Evolutionary conservation across 768 basidiomycete genomes (phyloP), one percentile per base, ranked within the genome.

Genomic region (Psilocybe azurescens): DNA sequence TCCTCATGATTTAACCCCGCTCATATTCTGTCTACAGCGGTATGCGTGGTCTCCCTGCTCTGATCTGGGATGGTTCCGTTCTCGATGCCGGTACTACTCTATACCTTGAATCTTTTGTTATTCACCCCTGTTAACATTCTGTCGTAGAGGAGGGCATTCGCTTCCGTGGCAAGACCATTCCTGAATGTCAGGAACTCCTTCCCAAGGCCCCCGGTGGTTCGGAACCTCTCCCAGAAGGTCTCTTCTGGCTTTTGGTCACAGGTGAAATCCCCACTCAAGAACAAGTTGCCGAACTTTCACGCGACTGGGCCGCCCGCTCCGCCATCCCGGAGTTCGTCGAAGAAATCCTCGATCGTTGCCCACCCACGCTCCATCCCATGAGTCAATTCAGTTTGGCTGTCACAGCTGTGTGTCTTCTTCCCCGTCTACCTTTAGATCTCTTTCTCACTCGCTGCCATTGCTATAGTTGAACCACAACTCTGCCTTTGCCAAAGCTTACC

Each of bases 51-150:
- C 84, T 94, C 52, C 93, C 96, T 66, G 95, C 95, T 56, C 87
- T 99, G 68, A 94, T 99, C 69, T 99, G 97, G 97, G 97, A 99
- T 66, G 97, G 93, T 63, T 99, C 97, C 59, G 97, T 99, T 62
- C 89, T 99, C 65, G 97, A 98, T 74, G 87, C 97, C 57, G 90
- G 93, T 90, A 56, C 60, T 86, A 76, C 63, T 20, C 20, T 50
- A 41, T 59, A 16, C 5, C 29, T 8, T 49, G 51, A 6, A 53
- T 14, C 10, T 38, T 48, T 52, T 33, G 48, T 62, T 41, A 41
- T 8, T 53, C 11, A 24, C 38, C 33, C 50, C 16, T 53, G 33
- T 51, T 64, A 56, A 61, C 60, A 58, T 9, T 14, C 48, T 44
- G 14, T 38, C 24, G 53, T 64, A 92, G 93, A 96, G 73, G 95